Base-by-base conservation (phyloP, 2,329 filamentous ascomycete species). In the Chaetomiaceae sp. region DNA sequence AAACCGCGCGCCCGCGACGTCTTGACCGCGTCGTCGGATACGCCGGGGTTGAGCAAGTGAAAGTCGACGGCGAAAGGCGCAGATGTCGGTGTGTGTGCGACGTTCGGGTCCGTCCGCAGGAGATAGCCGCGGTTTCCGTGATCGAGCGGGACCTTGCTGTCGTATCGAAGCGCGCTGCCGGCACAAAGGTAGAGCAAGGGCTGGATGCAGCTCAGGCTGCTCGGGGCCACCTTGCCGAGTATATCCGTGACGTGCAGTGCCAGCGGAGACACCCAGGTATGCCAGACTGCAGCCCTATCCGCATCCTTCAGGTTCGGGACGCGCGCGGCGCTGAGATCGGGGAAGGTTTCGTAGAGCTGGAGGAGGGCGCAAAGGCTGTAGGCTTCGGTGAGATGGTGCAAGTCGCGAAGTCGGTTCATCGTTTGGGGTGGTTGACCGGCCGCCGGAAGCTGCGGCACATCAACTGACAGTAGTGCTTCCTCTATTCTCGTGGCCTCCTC, bases 1-100 rank as follows among this genome's bases (percentile, higher is more conserved):
- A 69, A 67, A 14, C 62, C 59, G 2, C 68, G 64, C 2, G 68
- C 68, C 18, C 61, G 62, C 11, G 62, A 65, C 1, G 65, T 63
- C 14, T 69, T 66, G 1, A 70, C 39, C 6, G 55, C 42, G 24
- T 39, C 43, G 24, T 54, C 51, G 4, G 54, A 50, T 4, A 55
- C 32, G 3, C n/a, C 34, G 6, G 39, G 22, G 22, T 36, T 38
- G 33, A 36, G 26, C 15, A 42, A 14, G 8, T 17, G 27, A 3
- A 38, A 20, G 14, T 44, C 38, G n/a, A 30, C 12, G 4, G 38
- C 18, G 11, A 15, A 3, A 8, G 27, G 4, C 5, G 17, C 40
- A 8, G 49, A 14, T 4, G 35, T 24, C 18, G 41, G 30, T 3
- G 32, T 1, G 17, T 22, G 4, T 20, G 47, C 6, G 24, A 38